phyloP scores from a whole-genome alignment of 164 flowering plant genomes.

The Annona cherimola region DNA sequence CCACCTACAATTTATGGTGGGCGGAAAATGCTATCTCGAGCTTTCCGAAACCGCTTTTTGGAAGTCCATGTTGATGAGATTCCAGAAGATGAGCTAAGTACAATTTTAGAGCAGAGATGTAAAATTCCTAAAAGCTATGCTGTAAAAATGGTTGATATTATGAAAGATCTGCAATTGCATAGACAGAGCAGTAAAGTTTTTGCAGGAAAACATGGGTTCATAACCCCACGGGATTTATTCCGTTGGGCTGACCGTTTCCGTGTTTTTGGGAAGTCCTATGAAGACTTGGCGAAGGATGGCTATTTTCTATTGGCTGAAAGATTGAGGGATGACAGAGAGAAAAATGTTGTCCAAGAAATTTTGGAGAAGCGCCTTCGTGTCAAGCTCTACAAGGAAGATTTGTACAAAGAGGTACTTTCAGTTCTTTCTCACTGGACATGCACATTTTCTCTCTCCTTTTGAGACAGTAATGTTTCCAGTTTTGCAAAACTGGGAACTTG shows the following conservation, averaged over 20 bases:
- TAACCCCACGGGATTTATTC: conserved; percentile 93
- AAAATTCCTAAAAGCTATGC: conserved; percentile 63
- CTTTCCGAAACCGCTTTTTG: conserved; percentile 95
- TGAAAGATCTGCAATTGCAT: conserved; percentile 89
- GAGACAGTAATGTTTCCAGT: not conserved
- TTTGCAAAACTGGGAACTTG: not conserved
- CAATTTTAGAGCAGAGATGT: conserved; percentile 61
- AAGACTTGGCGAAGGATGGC: conserved; percentile 83
- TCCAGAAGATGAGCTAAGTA: conserved; percentile 69
- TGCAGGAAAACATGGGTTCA: conserved; percentile 97
- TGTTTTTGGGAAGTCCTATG: conserved; percentile 44
- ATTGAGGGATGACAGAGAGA: conserved; percentile 72
- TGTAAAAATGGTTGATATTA: conserved; percentile 76
- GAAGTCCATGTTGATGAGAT: conserved; percentile 97
- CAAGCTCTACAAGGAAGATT: conserved; percentile 37
- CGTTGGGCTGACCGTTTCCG: conserved; percentile 90
- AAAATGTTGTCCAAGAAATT: conserved; percentile 59
- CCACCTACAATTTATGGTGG: conserved; percentile 94
- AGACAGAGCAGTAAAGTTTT: conserved; percentile 86
- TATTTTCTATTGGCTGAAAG: conserved; percentile 84
- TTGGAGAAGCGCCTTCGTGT: conserved; percentile 56
- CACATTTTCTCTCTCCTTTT: not conserved
- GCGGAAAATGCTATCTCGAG: conserved; percentile 94
- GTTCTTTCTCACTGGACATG: conserved; percentile 3
- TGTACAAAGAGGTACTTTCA: conserved; percentile 53